Percentiles rank a stretch among this genome's conserved stretches.
These are phyloP conservation scores for Pinus albicaulis DNA, from an alignment of 75 land plant species.

Conservation along the genomic window DNA sequence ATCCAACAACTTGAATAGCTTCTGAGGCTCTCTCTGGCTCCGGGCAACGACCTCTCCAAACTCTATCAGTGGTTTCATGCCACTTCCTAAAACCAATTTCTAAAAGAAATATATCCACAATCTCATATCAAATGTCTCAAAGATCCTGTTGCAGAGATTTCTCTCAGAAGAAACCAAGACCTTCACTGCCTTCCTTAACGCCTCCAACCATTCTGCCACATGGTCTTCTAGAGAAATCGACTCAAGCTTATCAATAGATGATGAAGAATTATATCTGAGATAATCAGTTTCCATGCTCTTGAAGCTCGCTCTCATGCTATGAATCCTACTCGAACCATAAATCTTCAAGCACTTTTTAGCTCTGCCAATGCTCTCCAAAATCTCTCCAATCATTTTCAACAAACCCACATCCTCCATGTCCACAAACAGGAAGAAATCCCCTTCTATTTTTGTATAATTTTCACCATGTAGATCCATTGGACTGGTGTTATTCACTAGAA, in stretches of 20 bases:
- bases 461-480: conserved; percentile 10
- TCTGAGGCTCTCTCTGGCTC: conserved; percentile 13
- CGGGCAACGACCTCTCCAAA: conserved; percentile 16
- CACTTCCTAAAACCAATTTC: conserved; percentile 1
- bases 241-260: neutral
- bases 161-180: conserved; percentile 13
- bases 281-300: conserved; percentile 10
- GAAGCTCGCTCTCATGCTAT: conserved; percentile 8
- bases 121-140: conserved; percentile 1
- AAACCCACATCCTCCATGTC: neutral
- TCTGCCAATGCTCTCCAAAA: conserved; percentile 6
- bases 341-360: conserved; percentile 8
- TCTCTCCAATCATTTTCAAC: conserved; percentile 9
- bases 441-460: neutral
- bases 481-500: conserved; percentile 13
- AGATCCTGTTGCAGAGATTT: conserved; percentile 8
- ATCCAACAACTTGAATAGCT: conserved; percentile 23
- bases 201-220: conserved; percentile 9
- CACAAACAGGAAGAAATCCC: neutral
- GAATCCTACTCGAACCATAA: conserved; percentile 7
- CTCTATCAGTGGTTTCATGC: neutral
- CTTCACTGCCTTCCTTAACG: conserved; percentile 7
- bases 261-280: conserved; percentile 1
- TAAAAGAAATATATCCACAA: conserved; percentile 5
- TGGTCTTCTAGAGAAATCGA: conserved; percentile 12